phyloP scores from a whole-genome alignment of 441 rosid species.

The Erysimum pusillum region DNA sequence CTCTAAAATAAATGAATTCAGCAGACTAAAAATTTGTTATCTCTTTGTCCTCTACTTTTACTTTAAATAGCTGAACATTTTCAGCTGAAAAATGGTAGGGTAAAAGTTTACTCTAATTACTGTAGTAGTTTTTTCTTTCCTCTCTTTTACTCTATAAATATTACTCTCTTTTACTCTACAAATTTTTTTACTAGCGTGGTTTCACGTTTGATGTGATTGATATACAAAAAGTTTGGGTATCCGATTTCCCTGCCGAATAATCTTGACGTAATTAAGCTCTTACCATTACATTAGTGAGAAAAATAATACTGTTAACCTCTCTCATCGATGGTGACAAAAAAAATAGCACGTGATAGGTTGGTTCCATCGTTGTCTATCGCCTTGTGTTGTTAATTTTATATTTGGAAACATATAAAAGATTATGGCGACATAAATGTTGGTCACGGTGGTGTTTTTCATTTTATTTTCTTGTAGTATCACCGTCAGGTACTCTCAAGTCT shows the following conservation, averaged over 20 bases:
- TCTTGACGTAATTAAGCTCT: neutral
- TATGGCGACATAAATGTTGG: conserved; percentile 16
- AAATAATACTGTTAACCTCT: neutral
- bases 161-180: no score
- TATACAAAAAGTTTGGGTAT: neutral
- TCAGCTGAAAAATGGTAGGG: no score
- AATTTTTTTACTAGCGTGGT: neutral
- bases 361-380: conserved; percentile 21
- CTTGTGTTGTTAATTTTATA: neutral
- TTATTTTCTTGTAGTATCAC: conserved; percentile 26
- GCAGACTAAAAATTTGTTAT: no score
- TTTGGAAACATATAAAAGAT: conserved; percentile 31
- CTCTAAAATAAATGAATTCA: no score
- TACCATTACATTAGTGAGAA: conserved; percentile 13
- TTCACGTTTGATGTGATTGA: neutral
- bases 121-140: no score
- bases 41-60: no score
- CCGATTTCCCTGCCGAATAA: neutral
- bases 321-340: conserved; percentile 30
- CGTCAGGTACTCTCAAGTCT: conserved; percentile 15
- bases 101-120: no score
- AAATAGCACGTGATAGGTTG: conserved; percentile 15
- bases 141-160: no score
- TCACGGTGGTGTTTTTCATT: neutral
- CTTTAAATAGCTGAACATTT: no score